Percentiles rank a stretch among this genome's conserved stretches.
Conservation (phyloP, 2,329 filamentous ascomycete genomes). For the Trichoderma koningii region DNA sequence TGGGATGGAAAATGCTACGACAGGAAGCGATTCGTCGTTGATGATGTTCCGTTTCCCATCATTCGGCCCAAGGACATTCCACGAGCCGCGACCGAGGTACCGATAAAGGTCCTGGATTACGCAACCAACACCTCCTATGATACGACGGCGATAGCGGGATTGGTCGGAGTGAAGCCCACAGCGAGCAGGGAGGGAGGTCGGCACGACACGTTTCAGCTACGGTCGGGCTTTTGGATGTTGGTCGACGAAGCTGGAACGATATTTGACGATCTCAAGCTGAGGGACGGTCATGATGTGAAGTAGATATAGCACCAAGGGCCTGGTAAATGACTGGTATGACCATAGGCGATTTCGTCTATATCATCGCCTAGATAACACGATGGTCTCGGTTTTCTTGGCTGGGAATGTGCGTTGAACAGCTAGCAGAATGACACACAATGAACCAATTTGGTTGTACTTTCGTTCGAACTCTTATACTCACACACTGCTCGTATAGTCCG, state of each 20-base stretch:
- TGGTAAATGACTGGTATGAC: no score
- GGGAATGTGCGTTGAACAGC: no score
- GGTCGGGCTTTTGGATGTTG: slow-evolving; percentile 10
- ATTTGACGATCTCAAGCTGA: neutral
- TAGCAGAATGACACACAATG: no score
- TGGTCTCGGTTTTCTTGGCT: no score
- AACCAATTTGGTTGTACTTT: no score
- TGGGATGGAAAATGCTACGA: neutral
- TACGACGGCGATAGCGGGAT: neutral
- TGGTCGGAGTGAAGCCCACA: neutral
- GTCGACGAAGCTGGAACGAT: neutral
- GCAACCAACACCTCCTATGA: neutral
- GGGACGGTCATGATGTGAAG: neutral
- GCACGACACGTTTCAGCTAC: slow-evolving; percentile 11
- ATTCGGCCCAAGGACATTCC: neutral
- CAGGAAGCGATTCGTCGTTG: slow-evolving; percentile 1
- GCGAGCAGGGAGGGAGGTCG: neutral
- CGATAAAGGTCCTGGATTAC: neutral
- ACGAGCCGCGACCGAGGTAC: neutral
- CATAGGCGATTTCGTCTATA: no score
- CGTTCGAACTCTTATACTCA: no score
- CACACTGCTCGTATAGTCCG: no score
- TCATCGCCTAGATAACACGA: no score
- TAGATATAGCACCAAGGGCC: no score
- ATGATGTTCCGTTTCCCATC: slow-evolving; percentile 2